Base-by-base conservation (phyloP, 2,329 filamentous ascomycete genomes). In the Apiospora arundinis region DNA sequence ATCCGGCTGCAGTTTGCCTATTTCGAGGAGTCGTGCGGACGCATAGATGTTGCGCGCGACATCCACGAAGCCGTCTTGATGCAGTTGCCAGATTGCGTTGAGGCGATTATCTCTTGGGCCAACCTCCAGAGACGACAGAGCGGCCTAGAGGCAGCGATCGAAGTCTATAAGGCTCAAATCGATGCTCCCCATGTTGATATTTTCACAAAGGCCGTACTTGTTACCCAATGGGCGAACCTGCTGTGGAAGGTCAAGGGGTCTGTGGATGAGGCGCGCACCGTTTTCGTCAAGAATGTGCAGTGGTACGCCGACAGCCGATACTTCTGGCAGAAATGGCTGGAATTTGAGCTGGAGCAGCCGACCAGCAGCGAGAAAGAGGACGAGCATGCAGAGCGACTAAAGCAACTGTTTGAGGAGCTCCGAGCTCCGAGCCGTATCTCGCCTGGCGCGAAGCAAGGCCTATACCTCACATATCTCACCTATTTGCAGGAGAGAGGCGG, bases 1-100 rank as follows among this genome's bases (percentile, higher is more conserved):
- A 92, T 97, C 74, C 91, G 96, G 71, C 86, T 98, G 73, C 93
- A 97, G 79, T 98, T 95, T 85, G 95, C 96, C 18, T 94, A 95
- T 76, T 98, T 98, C 75, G 96, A 99, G 80, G 96, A 99, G 83
- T 92, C 93, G 82, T 88, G 89, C 52, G 93, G 91, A 5, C 91
- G 94, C 49, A 84, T 92, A 37, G 92, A 93, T 73, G 88, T 97
- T 48, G 94, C 95, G 14, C 90, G 92, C 72, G 95, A 93, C 72
- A 95, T 99, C 70, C 93, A 98, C 78, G 88, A 92, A 67, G 92
- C 93, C 1, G 92, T 99, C 70, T 86, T 98, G 44, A 84, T 91
- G 74, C 87, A 88, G 72, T 84, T 97, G 21, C 95, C 95, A 0
- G 92, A 93, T 75, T 93, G 95, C 74, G 88, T 97, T 66, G 95